Evolutionary conservation across 2,329 filamentous ascomycete species (phyloP).

Genomic region (Colletotrichum tabaci): DNA sequence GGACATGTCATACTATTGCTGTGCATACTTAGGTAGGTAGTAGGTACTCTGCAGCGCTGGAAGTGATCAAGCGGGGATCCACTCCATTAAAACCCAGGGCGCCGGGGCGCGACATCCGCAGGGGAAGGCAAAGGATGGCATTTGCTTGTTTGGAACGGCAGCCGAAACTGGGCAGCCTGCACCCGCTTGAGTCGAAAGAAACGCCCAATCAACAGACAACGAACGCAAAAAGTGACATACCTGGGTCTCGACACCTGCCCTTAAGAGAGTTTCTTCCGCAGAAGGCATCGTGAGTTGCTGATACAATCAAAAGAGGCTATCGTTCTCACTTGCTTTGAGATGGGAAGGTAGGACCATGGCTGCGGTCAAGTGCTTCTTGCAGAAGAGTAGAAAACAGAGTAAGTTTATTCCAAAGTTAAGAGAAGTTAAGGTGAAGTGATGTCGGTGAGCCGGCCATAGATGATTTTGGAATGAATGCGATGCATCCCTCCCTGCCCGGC

Average conservation of each 20-base stretch:
- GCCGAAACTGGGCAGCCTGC: not conserved
- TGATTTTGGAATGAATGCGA: not conserved
- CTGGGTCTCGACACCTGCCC: not conserved
- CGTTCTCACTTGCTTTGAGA: not conserved
- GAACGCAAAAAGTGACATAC: not conserved
- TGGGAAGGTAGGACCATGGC: too few relatives aligned
- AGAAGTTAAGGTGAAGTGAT: not conserved
- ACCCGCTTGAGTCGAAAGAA: constrained; percentile 5
- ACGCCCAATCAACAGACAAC: not conserved
- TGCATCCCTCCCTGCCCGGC: not conserved
- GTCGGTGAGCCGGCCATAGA: too few relatives aligned
- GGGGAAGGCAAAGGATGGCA: not conserved
- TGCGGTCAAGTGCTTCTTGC: not conserved
- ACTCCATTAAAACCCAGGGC: constrained; percentile 36
- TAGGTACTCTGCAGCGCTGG: not conserved
- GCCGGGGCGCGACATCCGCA: constrained; percentile 24
- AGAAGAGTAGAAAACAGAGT: not conserved
- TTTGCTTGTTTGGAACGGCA: constrained; percentile 13
- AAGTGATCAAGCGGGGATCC: constrained; percentile 18
- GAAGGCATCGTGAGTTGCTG: not conserved
- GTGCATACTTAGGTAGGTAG: too few relatives aligned
- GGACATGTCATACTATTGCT: not conserved
- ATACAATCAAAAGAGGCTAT: not conserved
- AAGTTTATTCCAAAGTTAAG: too few relatives aligned
- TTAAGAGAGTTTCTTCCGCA: too few relatives aligned